Evolutionary conservation across 768 basidiomycete genomes (phyloP), one percentile per base, ranked within the genome.

Genomic region (Russula virescens): DNA sequence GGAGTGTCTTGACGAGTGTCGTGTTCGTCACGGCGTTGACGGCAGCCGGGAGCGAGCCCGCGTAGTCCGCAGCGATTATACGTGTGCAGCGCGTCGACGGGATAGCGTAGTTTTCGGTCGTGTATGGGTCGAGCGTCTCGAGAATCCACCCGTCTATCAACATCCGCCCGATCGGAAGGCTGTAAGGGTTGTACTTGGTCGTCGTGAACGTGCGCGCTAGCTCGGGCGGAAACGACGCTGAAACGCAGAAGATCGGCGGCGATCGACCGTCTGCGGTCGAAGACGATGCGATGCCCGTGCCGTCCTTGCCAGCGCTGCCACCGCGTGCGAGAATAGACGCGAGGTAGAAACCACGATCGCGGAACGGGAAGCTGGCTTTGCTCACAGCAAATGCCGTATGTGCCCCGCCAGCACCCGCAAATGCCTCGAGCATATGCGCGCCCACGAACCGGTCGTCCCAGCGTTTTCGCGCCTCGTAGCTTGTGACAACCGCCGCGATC

Each of bases 61-160:
- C 86, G 70, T 87, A 93, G 73, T 98, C 95, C 62, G 94, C 81
- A 1, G 91, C 88, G 3, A 90, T 84, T 45, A 96, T 78, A 60
- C 91, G 80, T 48, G 89, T 94, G 72, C 92, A 95, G 51, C 89
- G 76, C 43, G 94, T 92, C 4, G 94, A 97, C 1, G 95, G 97
- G 49, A 98, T 96, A 14, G 92, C 83, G 70, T 94, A 96, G 66
- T 92, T 93, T 74, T 96, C 94, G 63, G 87, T 87, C 25, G 92
- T 89, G 68, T 98, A 98, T 0, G 95, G 94, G 70, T 98, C 96
- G 51, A 98, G 81, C 4, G 96, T 98, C 77, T 99, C 94, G 69
- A 97, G 75, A 35, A 96, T 85, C 97, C 97, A 99, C 2, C 90
- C 96, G 69, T 98, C 94, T 7, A 99, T 76, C 66, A 90, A 86